Evolutionary conservation across 2,329 filamentous ascomycete species (phyloP).

Genomic region (Trematosphaeria pertusa): DNA sequence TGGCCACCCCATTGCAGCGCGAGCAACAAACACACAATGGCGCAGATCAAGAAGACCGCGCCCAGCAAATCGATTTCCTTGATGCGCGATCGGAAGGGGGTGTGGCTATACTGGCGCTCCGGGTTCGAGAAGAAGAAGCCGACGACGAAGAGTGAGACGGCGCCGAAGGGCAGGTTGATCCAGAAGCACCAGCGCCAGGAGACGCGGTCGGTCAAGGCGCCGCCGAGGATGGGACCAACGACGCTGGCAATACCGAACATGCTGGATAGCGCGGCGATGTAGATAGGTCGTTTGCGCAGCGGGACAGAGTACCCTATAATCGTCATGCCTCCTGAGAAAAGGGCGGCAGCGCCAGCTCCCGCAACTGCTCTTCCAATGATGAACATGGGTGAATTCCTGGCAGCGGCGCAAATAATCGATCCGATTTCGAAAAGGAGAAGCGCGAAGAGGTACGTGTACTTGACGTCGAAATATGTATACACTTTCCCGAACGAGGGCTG

Average conservation of each 20-base stretch:
- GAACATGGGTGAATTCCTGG: constrained; percentile 58
- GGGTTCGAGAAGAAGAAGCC: constrained; percentile 43
- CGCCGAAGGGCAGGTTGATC: constrained; percentile 56
- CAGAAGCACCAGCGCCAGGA: constrained; percentile 52
- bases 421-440: constrained; percentile 60
- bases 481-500: constrained; percentile 62
- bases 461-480: constrained; percentile 65
- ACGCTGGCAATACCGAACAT: constrained; percentile 51
- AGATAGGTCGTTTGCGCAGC: constrained; percentile 52
- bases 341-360: constrained; percentile 59
- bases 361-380: constrained; percentile 64
- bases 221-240: constrained; percentile 52
- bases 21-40: constrained; percentile 42
- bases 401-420: constrained; percentile 60
- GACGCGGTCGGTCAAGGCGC: constrained; percentile 49
- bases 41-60: constrained; percentile 39
- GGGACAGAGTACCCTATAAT: constrained; percentile 54
- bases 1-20: constrained; percentile 50
- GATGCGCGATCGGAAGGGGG: constrained; percentile 42
- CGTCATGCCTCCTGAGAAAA: constrained; percentile 61
- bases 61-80: constrained; percentile 48
- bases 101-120: constrained; percentile 32
- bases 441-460: constrained; percentile 58
- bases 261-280: constrained; percentile 43
- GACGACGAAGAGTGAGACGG: constrained; percentile 40